Evolutionary conservation across 2,329 filamentous ascomycete genomes (phyloP).

Genomic region (Aspergillus sp.): DNA sequence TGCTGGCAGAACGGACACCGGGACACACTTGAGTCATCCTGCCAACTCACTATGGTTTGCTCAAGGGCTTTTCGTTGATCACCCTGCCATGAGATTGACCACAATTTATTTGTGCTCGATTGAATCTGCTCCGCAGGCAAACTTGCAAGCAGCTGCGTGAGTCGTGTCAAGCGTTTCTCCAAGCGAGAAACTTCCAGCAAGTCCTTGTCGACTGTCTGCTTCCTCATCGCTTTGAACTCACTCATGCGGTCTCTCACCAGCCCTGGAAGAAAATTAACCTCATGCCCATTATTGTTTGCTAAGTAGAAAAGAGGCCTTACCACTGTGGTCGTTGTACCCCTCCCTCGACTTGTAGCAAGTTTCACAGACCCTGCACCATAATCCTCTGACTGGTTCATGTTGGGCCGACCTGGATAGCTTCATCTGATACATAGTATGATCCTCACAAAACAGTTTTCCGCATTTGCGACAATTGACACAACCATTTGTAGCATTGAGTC

Average conservation of each 20-base stretch:
- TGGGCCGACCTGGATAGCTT: constrained; percentile 86
- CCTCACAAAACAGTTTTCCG: constrained; percentile 90
- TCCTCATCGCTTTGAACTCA: constrained; percentile 70
- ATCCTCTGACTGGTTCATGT: constrained; percentile 84
- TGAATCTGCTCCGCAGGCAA: constrained; percentile 67
- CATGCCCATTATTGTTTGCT: not conserved
- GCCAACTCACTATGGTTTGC: constrained; percentile 91
- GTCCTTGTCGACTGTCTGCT: constrained; percentile 77
- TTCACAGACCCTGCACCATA: constrained; percentile 95
- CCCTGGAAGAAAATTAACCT: constrained; percentile 42
- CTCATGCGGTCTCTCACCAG: constrained; percentile 69
- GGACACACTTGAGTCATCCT: constrained; percentile 78
- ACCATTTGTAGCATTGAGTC: constrained; percentile 75
- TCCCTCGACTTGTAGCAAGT: constrained; percentile 98
- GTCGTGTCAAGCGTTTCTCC: constrained; percentile 86
- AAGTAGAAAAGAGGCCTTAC: constrained; percentile 26
- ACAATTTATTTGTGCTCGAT: constrained; percentile 50
- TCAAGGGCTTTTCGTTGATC: constrained; percentile 79
- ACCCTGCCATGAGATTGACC: constrained; percentile 65
- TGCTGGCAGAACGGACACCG: constrained; percentile 95
- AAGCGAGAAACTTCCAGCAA: constrained; percentile 85
- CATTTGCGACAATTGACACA: constrained; percentile 93
- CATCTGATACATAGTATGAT: constrained; percentile 99
- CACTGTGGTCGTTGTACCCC: constrained; percentile 88
- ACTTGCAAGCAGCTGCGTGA: constrained; percentile 80